Conservation (phyloP, 495 filamentous ascomycete species). For the Neurospora terricola region DNA sequence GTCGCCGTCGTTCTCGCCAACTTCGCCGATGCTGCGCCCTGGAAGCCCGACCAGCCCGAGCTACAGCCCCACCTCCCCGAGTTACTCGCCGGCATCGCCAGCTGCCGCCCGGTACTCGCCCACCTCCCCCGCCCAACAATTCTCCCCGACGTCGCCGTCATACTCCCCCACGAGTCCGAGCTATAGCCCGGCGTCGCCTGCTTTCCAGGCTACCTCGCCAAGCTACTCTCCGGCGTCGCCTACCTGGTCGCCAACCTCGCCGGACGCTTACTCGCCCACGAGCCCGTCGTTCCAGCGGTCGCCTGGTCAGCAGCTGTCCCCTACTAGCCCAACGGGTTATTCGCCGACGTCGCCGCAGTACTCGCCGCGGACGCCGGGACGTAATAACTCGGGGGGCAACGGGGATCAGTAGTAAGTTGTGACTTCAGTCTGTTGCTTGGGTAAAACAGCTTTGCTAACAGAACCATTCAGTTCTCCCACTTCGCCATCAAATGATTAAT, state of each 20-base stretch:
- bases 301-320: slow-evolving; percentile 40
- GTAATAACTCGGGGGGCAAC: slow-evolving; percentile 18
- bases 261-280: slow-evolving; percentile 65
- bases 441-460: not conserved
- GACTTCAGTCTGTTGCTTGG: not conserved
- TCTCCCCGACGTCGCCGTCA: slow-evolving; percentile 58
- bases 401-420: slow-evolving; percentile 27
- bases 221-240: slow-evolving; percentile 67
- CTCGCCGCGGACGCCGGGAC: slow-evolving; percentile 33
- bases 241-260: slow-evolving; percentile 57
- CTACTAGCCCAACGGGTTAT: slow-evolving; percentile 41
- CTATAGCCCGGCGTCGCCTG: slow-evolving; percentile 58
- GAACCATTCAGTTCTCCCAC: slow-evolving; percentile 17
- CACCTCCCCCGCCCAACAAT: slow-evolving; percentile 44
- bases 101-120: slow-evolving; percentile 51
- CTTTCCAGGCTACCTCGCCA: slow-evolving; percentile 48
- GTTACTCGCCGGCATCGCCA: slow-evolving; percentile 65
- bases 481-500: slow-evolving; percentile 25
- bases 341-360: slow-evolving; percentile 41
- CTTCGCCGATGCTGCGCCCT: slow-evolving; percentile 58
- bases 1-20: slow-evolving; percentile 77
- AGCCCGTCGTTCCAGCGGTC: slow-evolving; percentile 60
- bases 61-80: slow-evolving; percentile 78
- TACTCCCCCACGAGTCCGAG: slow-evolving; percentile 51
- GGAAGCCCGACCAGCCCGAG: slow-evolving; percentile 52